These are phyloP conservation scores for Hydnomerulius pinastri DNA, from an alignment of 768 basidiomycete species.

Conservation along the genomic window DNA sequence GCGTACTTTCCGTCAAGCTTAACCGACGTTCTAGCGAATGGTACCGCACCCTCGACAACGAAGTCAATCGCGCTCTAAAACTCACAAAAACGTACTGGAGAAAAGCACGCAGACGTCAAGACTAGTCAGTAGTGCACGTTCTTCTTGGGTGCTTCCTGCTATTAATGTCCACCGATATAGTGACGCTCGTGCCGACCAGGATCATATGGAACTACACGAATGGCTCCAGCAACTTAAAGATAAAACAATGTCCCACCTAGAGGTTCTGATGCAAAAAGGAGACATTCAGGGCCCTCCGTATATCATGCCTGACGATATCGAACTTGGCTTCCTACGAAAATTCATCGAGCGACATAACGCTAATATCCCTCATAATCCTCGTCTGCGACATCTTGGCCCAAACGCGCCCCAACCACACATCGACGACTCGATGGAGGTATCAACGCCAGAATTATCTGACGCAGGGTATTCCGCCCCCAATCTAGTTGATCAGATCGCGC, in stretches of 20 bases:
- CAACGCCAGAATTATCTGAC: slow-evolving; percentile 37
- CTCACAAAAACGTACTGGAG: slow-evolving; percentile 87
- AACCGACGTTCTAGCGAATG: slow-evolving; percentile 80
- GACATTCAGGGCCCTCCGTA: slow-evolving; percentile 85
- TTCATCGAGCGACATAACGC: slow-evolving; percentile 79
- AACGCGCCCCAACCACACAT: slow-evolving; percentile 32
- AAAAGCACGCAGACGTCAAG: slow-evolving; percentile 78
- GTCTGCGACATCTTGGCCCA: slow-evolving; percentile 57
- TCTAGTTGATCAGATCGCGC: slow-evolving; percentile 36
- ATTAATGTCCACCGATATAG: slow-evolving; percentile 19
- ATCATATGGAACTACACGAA: slow-evolving; percentile 87
- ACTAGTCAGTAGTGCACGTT: slow-evolving; percentile 43
- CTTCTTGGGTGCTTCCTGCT: not conserved
- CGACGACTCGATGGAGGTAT: slow-evolving; percentile 36
- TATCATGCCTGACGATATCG: slow-evolving; percentile 76
- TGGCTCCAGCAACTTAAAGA: slow-evolving; percentile 88
- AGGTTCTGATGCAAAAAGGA: slow-evolving; percentile 85
- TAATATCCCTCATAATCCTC: slow-evolving; percentile 79
- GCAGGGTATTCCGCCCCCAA: slow-evolving; percentile 31
- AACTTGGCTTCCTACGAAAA: slow-evolving; percentile 76
- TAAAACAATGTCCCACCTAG: slow-evolving; percentile 86
- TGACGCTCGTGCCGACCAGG: slow-evolving; percentile 81
- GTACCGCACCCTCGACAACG: slow-evolving; percentile 76
- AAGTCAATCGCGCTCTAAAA: slow-evolving; percentile 80
- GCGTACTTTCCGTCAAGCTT: slow-evolving; percentile 73